Percentiles rank a stretch among this genome's conserved stretches.
These are phyloP conservation scores for Reutealis trisperma DNA, from an alignment of 345 rosid species.

Conservation along the genomic window DNA sequence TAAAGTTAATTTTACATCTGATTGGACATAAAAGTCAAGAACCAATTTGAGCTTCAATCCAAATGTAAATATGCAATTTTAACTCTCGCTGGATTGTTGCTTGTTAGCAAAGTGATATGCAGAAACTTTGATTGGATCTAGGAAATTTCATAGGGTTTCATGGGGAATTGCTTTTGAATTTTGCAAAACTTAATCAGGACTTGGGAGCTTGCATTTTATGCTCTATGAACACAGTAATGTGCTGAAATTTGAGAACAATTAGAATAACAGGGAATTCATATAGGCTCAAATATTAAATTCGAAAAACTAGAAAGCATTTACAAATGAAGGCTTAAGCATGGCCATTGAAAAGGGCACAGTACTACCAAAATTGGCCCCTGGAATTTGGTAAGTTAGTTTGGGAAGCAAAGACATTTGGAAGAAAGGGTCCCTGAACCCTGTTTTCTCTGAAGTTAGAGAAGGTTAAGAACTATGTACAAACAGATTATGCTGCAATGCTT, in stretches of 20 bases:
- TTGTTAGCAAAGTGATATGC: no score
- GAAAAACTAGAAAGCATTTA: background rate
- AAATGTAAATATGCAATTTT: no score
- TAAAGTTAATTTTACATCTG: no score
- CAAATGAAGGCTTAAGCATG: background rate
- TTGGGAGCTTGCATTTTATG: no score
- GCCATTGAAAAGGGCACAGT: background rate
- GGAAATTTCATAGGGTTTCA: no score
- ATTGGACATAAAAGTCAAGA: no score
- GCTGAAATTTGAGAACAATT: background rate
- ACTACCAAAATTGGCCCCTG: conserved; percentile 10
- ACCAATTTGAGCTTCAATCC: no score
- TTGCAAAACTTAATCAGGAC: background rate
- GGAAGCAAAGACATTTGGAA: background rate
- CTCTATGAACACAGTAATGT: no score
- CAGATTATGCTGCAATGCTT: background rate
- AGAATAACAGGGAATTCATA: background rate
- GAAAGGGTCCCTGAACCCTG: background rate
- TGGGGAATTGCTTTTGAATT: background rate
- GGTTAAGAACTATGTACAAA: conserved; percentile 9
- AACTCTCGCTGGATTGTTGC: no score
- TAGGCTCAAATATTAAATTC: background rate
- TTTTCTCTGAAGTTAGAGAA: background rate
- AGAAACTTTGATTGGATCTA: no score
- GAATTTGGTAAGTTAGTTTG: background rate